Conservation (phyloP, 208 protist genomes). For the Trypanosoma platydactyli region DNA sequence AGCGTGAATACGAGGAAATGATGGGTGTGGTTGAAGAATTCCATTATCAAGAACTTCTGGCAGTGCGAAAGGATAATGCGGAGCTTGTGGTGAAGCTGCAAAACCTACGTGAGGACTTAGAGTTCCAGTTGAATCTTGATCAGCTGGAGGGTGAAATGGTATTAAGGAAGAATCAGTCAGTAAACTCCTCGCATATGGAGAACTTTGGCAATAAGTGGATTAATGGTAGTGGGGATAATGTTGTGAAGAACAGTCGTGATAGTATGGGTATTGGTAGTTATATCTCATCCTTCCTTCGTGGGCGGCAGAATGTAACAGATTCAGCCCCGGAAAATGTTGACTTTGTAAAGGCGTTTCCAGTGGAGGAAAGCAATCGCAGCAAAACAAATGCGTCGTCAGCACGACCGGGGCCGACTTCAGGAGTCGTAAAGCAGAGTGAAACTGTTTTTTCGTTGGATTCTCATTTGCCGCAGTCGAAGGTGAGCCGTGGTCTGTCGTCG, state of each 20-base stretch:
- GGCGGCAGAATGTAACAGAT: not conserved
- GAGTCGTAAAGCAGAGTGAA: too few species aligned
- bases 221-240: not conserved
- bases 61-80: slow-evolving; percentile 29
- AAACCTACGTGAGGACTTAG: slow-evolving; percentile 47
- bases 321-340: not conserved
- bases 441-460: too few species aligned
- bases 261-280: slow-evolving; percentile 1
- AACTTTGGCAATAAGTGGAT: too few species aligned
- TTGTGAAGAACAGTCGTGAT: not conserved
- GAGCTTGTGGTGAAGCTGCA: slow-evolving; percentile 33
- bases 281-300: slow-evolving; percentile 11
- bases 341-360: too few species aligned
- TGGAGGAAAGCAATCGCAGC: too few species aligned
- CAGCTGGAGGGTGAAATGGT: slow-evolving; percentile 32
- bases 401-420: too few species aligned
- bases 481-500: too few species aligned
- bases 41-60: slow-evolving; percentile 12
- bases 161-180: not conserved
- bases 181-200: not conserved
- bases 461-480: too few species aligned
- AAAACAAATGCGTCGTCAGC: too few species aligned
- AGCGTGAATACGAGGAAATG: slow-evolving; percentile 19
- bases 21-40: slow-evolving; percentile 31
- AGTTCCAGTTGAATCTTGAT: slow-evolving; percentile 53